Evolutionary conservation across 1,284 basidiomycete genomes (phyloP).

Genomic region (Heterobasidion parviporum): DNA sequence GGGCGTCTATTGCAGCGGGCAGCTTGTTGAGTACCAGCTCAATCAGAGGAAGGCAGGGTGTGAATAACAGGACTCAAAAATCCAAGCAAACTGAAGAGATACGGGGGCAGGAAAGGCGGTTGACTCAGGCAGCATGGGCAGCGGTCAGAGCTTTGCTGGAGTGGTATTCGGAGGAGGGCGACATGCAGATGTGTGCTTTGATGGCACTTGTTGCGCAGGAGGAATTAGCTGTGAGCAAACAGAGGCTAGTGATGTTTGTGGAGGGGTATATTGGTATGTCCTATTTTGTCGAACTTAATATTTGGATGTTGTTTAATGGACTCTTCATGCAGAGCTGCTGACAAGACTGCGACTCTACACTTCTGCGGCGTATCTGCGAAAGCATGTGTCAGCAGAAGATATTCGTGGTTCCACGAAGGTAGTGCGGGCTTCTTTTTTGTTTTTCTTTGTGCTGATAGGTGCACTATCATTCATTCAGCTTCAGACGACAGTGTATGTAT

Average conservation of each 20-base stretch:
- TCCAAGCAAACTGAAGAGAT: constrained; percentile 29
- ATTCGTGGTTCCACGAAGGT: constrained; percentile 46
- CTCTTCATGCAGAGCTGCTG: constrained; percentile 41
- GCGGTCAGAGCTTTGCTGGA: constrained; percentile 51
- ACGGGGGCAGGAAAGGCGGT: constrained; percentile 39
- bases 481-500: constrained; percentile 59
- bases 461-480: constrained; percentile 29
- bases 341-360: constrained; percentile 50
- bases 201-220: constrained; percentile 47
- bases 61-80: constrained; percentile 26
- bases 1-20: constrained; percentile 1
- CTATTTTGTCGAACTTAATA: neutral
- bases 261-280: constrained; percentile 62
- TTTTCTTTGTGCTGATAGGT: constrained; percentile 1
- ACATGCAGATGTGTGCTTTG: constrained; percentile 71
- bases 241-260: constrained; percentile 43
- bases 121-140: constrained; percentile 47
- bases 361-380: constrained; percentile 64
- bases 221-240: constrained; percentile 41
- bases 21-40: constrained; percentile 5
- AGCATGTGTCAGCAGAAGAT: constrained; percentile 42
- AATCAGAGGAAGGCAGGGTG: constrained; percentile 8
- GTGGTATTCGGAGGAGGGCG: constrained; percentile 57
- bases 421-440: constrained; percentile 11
- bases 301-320: neutral